Percentiles rank a stretch among this genome's conserved stretches.
Conservation (phyloP, 2,329 filamentous ascomycete species). For the Leptographium procerum region DNA sequence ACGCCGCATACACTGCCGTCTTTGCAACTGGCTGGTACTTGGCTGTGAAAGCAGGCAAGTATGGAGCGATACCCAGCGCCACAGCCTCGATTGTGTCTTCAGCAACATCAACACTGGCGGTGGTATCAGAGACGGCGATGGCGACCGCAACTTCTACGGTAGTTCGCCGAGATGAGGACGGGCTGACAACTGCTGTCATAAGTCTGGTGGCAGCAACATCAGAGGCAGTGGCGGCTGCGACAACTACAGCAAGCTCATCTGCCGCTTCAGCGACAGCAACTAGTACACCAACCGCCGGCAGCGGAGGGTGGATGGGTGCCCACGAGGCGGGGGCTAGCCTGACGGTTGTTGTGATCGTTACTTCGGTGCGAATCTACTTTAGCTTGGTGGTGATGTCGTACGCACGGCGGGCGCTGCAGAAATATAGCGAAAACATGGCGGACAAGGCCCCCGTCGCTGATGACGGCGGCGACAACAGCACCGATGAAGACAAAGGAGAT, state of each 20-base stretch:
- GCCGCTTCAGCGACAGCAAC: neutral
- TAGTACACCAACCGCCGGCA: slow-evolving; percentile 7
- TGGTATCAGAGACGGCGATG: neutral
- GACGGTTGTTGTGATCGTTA: slow-evolving; percentile 61
- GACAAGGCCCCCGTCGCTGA: slow-evolving; percentile 19
- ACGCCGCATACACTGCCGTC: slow-evolving; percentile 66
- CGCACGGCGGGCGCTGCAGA: slow-evolving; percentile 64
- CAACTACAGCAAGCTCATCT: neutral
- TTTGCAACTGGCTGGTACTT: slow-evolving; percentile 85
- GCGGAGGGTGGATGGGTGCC: slow-evolving; percentile 17
- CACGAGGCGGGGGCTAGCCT: slow-evolving; percentile 65
- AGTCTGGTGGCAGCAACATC: neutral
- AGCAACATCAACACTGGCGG: neutral
- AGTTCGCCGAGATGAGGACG: neutral
- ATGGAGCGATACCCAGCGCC: neutral
- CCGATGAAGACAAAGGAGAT: slow-evolving; percentile 18
- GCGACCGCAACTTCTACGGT: neutral
- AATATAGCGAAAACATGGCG: slow-evolving; percentile 40
- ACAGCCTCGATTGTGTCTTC: neutral
- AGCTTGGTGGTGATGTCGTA: slow-evolving; percentile 74
- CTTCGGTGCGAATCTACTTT: slow-evolving; percentile 70
- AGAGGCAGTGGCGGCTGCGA: neutral
- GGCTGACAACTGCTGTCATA: neutral
- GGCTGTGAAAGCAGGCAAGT: slow-evolving; percentile 6
- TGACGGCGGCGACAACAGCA: slow-evolving; percentile 28